These are phyloP conservation scores for Leishmania tarentolae DNA, from an alignment of 208 protist species.

Conservation along the genomic window DNA sequence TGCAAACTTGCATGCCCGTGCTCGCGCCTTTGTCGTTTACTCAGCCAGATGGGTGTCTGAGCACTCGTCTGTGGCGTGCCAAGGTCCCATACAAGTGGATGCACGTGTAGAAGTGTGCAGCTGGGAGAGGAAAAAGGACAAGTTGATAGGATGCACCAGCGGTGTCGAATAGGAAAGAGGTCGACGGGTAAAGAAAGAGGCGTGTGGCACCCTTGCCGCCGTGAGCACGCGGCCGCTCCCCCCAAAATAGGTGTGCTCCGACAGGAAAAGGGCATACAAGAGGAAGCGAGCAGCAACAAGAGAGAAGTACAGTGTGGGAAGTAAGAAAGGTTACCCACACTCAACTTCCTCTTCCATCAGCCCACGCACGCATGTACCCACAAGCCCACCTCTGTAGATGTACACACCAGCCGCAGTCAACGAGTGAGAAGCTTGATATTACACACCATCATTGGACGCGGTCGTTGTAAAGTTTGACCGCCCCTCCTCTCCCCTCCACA, in stretches of 20 bases:
- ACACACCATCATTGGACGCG: not conserved
- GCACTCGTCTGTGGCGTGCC: not conserved
- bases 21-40: not conserved
- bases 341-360: not conserved
- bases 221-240: not conserved
- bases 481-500: not conserved
- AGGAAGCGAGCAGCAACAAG: not conserved
- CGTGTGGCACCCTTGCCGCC: not conserved
- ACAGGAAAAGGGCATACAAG: not conserved
- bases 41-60: not conserved
- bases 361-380: not conserved
- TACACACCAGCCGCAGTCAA: not conserved
- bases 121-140: too few species aligned
- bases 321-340: not conserved
- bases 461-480: not conserved
- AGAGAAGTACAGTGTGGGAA: not conserved
- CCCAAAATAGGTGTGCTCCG: not conserved
- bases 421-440: not conserved
- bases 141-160: not conserved
- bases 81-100: not conserved
- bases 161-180: not conserved
- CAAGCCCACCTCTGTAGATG: not conserved
- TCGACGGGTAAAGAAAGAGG: not conserved
- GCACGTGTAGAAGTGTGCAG: conserved; percentile 1
- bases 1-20: not conserved